Base-by-base conservation (phyloP, 2,329 filamentous ascomycete species). In the Diaporthe velutina region DNA sequence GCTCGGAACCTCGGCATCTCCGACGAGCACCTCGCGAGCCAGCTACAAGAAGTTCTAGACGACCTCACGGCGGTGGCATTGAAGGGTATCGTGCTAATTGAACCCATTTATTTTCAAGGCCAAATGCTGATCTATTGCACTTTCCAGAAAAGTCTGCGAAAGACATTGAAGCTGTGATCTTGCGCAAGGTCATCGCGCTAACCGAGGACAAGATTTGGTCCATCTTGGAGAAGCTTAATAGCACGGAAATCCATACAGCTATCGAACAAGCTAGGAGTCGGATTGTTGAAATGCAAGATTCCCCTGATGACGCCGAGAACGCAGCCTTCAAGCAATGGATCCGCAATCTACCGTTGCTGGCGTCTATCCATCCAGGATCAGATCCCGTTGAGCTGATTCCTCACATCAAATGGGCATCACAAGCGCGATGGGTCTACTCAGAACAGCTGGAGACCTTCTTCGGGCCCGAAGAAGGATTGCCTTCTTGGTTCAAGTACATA, bases 381-480 rank as follows among this genome's bases (percentile, higher is more conserved):
- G 57, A 60, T 38, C 22, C 57, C 10, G 22, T 2, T n/a, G 22
- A 25, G 57, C 57, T 60, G 9, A 33, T 60, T 10, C 22, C 57
- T 3, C 33, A 40, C 33, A 40, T 60, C 57, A n/a, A 25, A 40
- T 60, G 57, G 57, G 57, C 57, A 25, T 60, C 57, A 4, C 57
- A 78, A 48, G 80, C 78, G 33, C 79, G 76, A 76, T 80, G 77
- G 78, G 6, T 52, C 9, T 80, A 81, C 25, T 73, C 76, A 15
- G 77, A 79, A 28, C 73, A 79, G 10, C 35, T 82, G 4, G 68
- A 78, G 70, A 1, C 22, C 1, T 55, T 79, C 4, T 71, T 82
- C 7, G 22, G 73, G 2, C 42, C 45, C 13, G 54, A 40, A 3
- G 54, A 57, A 8, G 52, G 52, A 28, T 25, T 72, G n/a, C 76